These are phyloP conservation scores for Sporothrix euskadiensis DNA, from an alignment of 2,329 filamentous ascomycete species.

Conservation along the genomic window DNA sequence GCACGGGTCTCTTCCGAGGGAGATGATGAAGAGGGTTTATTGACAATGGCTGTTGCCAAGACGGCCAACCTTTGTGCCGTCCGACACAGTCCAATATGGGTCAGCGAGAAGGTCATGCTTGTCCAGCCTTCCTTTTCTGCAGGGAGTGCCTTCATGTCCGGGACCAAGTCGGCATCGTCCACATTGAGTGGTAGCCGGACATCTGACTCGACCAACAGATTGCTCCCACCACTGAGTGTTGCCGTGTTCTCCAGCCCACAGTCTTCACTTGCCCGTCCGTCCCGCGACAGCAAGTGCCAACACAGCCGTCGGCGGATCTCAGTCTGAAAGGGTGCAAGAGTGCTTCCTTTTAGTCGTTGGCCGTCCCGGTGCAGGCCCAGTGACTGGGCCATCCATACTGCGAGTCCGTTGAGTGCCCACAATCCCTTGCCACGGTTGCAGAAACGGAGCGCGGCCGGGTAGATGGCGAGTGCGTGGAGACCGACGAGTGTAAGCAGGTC, in stretches of 20 bases:
- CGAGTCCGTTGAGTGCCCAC: slow-evolving; percentile 15
- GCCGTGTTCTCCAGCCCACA: slow-evolving; percentile 5
- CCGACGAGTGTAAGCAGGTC: not conserved
- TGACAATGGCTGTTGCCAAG: not conserved
- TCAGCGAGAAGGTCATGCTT: slow-evolving; percentile 15
- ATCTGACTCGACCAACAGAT: slow-evolving; percentile 4
- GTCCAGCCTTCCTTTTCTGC: not conserved
- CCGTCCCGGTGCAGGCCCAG: slow-evolving; percentile 15
- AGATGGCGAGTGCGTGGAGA: not conserved
- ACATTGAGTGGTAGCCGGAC: not conserved
- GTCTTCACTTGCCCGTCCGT: slow-evolving; percentile 8
- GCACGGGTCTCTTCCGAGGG: not conserved
- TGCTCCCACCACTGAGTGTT: not conserved
- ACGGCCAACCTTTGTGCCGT: not conserved
- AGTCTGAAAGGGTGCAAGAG: not conserved
- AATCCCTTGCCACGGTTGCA: slow-evolving; percentile 1
- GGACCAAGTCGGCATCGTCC: not conserved
- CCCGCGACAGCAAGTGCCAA: slow-evolving; percentile 12
- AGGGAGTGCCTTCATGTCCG: not conserved
- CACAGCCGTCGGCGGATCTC: slow-evolving; percentile 16
- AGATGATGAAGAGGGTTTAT: not conserved
- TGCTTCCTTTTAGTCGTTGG: not conserved
- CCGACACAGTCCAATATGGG: not conserved
- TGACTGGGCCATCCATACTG: slow-evolving; percentile 3
- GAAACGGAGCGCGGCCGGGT: not conserved